phyloP scores from a whole-genome alignment of 176 grass and related monocot species.

The Chloris gayana region DNA sequence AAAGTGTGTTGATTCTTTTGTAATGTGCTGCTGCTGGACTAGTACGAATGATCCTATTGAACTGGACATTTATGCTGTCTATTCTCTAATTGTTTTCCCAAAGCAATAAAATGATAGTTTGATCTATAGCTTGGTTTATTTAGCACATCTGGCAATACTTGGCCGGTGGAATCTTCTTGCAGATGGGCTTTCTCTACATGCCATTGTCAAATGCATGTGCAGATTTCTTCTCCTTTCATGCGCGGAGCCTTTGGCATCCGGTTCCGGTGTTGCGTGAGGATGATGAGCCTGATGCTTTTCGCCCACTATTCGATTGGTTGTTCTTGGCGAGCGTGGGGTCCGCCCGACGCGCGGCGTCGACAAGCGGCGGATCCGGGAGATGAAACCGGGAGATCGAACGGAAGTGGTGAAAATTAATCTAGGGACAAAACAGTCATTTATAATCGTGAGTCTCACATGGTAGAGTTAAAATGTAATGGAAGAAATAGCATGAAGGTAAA shows the following conservation, averaged over 20 bases:
- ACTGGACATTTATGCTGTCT: not conserved
- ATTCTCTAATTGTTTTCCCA: not conserved
- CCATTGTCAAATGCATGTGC: conserved; percentile 25
- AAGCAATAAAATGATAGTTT: not conserved
- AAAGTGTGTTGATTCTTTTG: not conserved
- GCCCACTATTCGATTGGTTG: not conserved
- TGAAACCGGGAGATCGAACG: too few species aligned
- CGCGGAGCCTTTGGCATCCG: not conserved
- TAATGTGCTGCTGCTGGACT: conserved; percentile 14
- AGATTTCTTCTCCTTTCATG: not conserved
- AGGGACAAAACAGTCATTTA: too few species aligned
- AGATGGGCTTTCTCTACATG: not conserved
- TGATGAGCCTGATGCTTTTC: not conserved
- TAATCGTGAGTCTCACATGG: too few species aligned
- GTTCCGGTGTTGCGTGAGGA: not conserved
- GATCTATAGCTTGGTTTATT: not conserved
- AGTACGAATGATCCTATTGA: not conserved
- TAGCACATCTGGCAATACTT: not conserved
- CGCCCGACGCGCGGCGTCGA: too few species aligned
- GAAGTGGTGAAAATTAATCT: too few species aligned
- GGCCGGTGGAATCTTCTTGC: not conserved
- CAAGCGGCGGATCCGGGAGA: too few species aligned
- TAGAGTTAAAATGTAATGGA: too few species aligned
- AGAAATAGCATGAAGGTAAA: too few species aligned
- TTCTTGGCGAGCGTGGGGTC: too few species aligned